phyloP scores from a whole-genome alignment of 176 grass and related monocot genomes.

The Saccharum spontaneum region DNA sequence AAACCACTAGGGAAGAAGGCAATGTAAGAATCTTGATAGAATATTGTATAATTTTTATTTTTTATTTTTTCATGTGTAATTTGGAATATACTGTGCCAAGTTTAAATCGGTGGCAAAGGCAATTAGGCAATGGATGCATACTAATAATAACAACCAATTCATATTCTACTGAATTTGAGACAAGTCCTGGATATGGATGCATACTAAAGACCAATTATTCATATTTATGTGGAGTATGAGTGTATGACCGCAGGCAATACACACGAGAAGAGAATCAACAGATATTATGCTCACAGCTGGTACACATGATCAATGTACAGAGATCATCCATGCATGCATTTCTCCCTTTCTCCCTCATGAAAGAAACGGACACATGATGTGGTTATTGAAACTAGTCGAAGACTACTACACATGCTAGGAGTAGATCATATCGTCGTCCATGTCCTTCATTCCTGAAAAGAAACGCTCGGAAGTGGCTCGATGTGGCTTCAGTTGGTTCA shows the following conservation, averaged over 20 bases:
- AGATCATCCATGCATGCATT: background rate
- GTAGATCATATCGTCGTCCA: background rate
- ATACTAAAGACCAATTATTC: background rate
- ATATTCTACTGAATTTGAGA: background rate
- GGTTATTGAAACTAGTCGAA: background rate
- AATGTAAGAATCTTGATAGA: no score
- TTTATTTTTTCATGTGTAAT: no score
- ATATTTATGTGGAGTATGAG: background rate
- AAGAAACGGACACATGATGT: background rate
- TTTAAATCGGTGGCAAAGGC: background rate
- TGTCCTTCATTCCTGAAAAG: background rate
- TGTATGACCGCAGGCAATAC: background rate
- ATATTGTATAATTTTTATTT: no score
- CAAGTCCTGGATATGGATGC: background rate
- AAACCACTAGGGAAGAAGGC: no score
- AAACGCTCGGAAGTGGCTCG: background rate
- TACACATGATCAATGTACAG: background rate
- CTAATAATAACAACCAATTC: no score
- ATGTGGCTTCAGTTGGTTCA: background rate
- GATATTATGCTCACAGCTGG: background rate
- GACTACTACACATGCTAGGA: background rate
- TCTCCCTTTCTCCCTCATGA: background rate
- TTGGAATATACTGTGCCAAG: no score
- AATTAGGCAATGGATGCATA: background rate
- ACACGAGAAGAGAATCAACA: slow-evolving; percentile 12